Base-by-base conservation (phyloP, 352 stramenopile species). In the Phytophthora niederhauseri region DNA sequence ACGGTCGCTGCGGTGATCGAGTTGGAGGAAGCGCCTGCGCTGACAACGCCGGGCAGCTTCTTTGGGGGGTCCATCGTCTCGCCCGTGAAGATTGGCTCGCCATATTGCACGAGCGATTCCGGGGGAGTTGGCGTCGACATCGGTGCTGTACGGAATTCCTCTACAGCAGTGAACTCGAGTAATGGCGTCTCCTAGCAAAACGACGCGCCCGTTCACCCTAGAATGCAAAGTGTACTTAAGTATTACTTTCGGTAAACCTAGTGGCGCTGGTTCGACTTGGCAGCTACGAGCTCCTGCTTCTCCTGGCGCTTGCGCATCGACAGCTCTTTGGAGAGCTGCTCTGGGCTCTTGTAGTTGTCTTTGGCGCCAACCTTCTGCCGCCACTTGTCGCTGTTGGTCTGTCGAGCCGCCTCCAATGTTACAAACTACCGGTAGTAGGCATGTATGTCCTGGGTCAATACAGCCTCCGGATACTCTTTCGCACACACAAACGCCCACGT, bases 21-120 rank as follows among this genome's bases (percentile, higher is more conserved):
- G 1, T 67, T 61, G n/a, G 73, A 72, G 50, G 57, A 68, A 41
- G 54, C 60, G 8, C 68, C 34, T 15, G 61, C 38, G 48, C 73
- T 76, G 26, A 43, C 52, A 48, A 52, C 50, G 49, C 58, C 51
- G 26, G 53, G 59, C 15, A 61, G 62, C 51, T 81, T 87, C 69
- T 87, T 92, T n/a, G 68, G 64, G 24, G 82, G 76, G 34, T 90
- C 84, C 6, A 88, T 66, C 15, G 77, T 85, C 66, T 97, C 86
- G 8, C 91, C 93, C 9, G 89, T 96, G 73, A 97, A 98, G 71
- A 98, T 95, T 28, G 93, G 90, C 34, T 94, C 87, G 20, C 92
- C 85, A 73, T 94, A 97, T 51, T 92, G 91, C 64, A 98, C 83
- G 8, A 98, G 81, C 30, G 84, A 97, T 75, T 97, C 87, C 38